phyloP scores from a whole-genome alignment of 2,329 filamentous ascomycete genomes.

The Claviceps sp. region DNA sequence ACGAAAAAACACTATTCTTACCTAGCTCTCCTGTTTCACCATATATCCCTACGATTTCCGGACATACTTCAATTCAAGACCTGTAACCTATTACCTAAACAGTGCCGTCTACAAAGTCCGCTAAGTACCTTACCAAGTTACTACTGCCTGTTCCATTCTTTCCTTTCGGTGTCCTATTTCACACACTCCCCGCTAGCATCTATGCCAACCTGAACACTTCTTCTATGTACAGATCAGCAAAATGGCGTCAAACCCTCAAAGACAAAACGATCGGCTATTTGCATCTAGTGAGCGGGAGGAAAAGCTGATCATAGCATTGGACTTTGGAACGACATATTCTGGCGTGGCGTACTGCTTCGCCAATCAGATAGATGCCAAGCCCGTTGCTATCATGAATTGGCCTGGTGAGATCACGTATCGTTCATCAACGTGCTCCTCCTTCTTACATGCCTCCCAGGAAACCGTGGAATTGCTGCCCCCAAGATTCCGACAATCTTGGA shows the following conservation, averaged over 20 bases:
- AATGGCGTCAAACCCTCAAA: not conserved
- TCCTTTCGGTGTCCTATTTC: no score
- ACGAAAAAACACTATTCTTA: no score
- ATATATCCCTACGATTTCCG: no score
- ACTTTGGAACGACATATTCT: slow-evolving; percentile 44
- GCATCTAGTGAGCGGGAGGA: not conserved
- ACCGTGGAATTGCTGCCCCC: slow-evolving; percentile 26
- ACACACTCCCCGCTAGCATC: no score
- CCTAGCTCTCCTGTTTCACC: no score
- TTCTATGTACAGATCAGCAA: not conserved
- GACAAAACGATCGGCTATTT: not conserved
- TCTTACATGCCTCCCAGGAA: slow-evolving; percentile 28
- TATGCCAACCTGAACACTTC: no score
- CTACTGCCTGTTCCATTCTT: no score
- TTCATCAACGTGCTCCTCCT: slow-evolving; percentile 23
- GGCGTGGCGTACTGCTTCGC: slow-evolving; percentile 30
- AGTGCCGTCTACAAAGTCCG: no score
- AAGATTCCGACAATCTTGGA: slow-evolving; percentile 12
- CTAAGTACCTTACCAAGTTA: no score
- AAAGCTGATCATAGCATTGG: slow-evolving; percentile 37
- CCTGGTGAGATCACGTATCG: slow-evolving; percentile 8
- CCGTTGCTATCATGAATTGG: slow-evolving; percentile 18
- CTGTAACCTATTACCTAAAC: no score
- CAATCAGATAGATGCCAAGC: slow-evolving; percentile 11
- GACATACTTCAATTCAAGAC: no score